Evolutionary conservation across 169 alveolate species (phyloP).

Genomic region (Plasmodium gaboni): DNA sequence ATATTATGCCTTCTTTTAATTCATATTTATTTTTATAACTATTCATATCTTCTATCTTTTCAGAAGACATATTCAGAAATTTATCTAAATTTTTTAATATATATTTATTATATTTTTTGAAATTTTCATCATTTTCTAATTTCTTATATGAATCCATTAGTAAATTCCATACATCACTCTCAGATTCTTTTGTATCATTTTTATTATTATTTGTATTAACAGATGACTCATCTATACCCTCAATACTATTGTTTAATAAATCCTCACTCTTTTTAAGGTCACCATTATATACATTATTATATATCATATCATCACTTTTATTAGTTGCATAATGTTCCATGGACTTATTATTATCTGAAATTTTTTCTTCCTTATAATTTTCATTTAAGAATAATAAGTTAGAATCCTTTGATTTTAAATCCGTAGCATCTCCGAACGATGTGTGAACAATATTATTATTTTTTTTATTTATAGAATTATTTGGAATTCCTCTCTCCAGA

Average conservation of each 20-base stretch:
- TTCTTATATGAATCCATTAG: conserved; percentile 18
- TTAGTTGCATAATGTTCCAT: neutral
- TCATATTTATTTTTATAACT: conserved; percentile 61
- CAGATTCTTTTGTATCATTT: neutral
- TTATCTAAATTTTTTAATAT: conserved; percentile 43
- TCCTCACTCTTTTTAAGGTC: neutral
- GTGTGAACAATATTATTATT: neutral
- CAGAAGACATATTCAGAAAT: conserved; percentile 12
- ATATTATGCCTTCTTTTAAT: conserved; percentile 42
- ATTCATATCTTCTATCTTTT: neutral
- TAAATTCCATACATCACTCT: conserved; percentile 18
- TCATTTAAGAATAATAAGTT: neutral
- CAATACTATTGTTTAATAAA: neutral
- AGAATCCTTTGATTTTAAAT: neutral
- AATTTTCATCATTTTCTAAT: conserved; percentile 2
- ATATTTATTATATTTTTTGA: conserved; percentile 35
- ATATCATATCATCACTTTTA: neutral
- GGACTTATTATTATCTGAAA: neutral
- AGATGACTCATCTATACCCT: neutral
- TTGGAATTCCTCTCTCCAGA: neutral
- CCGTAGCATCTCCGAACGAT: neutral
- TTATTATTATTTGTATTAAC: neutral
- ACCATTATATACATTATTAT: neutral
- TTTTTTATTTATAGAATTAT: neutral
- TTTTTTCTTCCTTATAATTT: neutral